A percentile compares a stretch with the other conserved stretches of the same genome.
Conservation (phyloP, 2,329 filamentous ascomycete genomes). For the Colletotrichum somersetense region DNA sequence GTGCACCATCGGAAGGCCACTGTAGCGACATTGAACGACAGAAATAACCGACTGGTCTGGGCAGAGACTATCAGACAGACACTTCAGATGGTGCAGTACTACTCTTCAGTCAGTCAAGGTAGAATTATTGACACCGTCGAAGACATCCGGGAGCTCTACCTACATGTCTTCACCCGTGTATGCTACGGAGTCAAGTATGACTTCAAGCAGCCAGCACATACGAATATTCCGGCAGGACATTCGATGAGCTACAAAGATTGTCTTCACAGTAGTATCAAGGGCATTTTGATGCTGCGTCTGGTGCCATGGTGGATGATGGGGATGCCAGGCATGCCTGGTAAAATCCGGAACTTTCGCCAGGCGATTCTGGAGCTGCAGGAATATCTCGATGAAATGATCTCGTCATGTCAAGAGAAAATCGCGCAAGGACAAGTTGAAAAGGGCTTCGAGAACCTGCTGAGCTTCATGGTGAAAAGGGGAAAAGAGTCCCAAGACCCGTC, state of each 20-base stretch:
- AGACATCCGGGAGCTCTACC: constrained; percentile 8
- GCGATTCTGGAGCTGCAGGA: neutral
- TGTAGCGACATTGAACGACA: constrained; percentile 8
- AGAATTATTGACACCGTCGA: neutral
- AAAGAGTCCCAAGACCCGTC: neutral
- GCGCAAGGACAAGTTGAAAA: neutral
- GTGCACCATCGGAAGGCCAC: constrained; percentile 8
- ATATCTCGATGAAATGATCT: constrained; percentile 13
- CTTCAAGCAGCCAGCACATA: constrained; percentile 4
- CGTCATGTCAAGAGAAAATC: neutral
- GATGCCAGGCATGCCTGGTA: neutral
- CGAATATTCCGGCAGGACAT: neutral
- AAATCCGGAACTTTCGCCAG: neutral
- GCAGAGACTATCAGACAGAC: constrained; percentile 7
- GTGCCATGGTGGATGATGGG: neutral
- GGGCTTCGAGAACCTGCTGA: neutral
- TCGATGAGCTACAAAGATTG: constrained; percentile 1
- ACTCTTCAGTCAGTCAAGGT: neutral
- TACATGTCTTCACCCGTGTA: constrained; percentile 4
- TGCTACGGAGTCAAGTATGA: neutral
- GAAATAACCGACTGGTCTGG: constrained; percentile 8
- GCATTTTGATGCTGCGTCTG: neutral
- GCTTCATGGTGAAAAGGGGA: constrained; percentile 5
- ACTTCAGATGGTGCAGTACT: constrained; percentile 1
- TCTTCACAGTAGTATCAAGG: neutral